Base-by-base conservation (phyloP, 2,329 filamentous ascomycete genomes). In the Beauveria medogensis region DNA sequence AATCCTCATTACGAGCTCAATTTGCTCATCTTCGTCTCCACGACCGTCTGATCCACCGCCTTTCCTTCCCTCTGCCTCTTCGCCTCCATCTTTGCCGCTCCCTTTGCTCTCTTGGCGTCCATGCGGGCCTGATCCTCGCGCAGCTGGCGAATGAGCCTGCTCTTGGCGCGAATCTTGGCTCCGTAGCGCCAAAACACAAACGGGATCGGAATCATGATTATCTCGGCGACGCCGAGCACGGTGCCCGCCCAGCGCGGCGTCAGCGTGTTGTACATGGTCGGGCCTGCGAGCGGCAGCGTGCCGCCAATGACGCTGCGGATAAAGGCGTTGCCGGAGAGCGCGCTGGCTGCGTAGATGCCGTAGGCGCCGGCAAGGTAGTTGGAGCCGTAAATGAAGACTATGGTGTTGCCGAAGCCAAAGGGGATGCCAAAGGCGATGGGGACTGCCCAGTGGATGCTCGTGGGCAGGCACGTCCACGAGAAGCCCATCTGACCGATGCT, bases 401-500 rank as follows among this genome's bases (percentile, higher is more conserved):
- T 79, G 10, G 82, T 84, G 66, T 91, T 92, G 0, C 89, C 89
- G 0, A 82, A 79, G 3, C 89, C 89, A 67, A 92, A 92, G 0
- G 86, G 86, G 7, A 92, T 82, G 1, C 89, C 89, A 0, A 89
- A 88, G 0, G 90, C 76, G 41, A 92, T 85, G 1, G 89, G 86
- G 26, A 83, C 79, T 18, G 90, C 84, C 86, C 89, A 93, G 70
- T 90, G 90, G 28, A 92, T 89, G 3, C 83, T 82, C 0, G 75
- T 76, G 0, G 90, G 90, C 0, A 89, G 82, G 63, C 85, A 90
- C 0, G 90, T 93, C 90, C 90, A 94, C 0, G 88, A 84, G 68
- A 95, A 95, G 72, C 86, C 87, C 37, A 95, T 80, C 71, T 94
- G 85, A n/a, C 90, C 91, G 3, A 89, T 74, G 0, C 91, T 89